These are phyloP conservation scores for Heliamphora pulchella DNA, from an alignment of 179 eudicot species.

Conservation along the genomic window DNA sequence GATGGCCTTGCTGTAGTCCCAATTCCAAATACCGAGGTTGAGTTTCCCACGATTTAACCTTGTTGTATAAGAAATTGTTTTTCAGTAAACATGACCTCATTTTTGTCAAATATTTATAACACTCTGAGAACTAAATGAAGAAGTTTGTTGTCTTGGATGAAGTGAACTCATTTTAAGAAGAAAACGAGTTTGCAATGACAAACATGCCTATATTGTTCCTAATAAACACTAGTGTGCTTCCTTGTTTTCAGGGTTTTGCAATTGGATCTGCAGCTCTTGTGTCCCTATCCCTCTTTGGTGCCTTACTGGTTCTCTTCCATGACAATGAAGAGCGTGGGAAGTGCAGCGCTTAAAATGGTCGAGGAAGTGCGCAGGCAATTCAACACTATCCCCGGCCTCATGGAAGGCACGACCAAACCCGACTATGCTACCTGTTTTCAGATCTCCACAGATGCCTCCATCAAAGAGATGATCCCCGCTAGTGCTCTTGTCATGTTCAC, in stretches of 20 bases:
- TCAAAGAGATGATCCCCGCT: constrained; percentile 45
- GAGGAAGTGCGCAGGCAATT: constrained; percentile 46
- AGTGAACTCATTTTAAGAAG: no score
- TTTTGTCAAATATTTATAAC: no score
- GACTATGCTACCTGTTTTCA: constrained; percentile 41
- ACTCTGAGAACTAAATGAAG: no score
- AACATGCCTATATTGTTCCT: no score
- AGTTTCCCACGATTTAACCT: no score
- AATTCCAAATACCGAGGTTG: no score
- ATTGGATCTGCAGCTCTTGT: constrained; percentile 49
- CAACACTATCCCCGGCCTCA: constrained; percentile 39
- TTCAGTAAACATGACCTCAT: no score
- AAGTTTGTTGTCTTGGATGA: no score
- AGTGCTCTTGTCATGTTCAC: constrained; percentile 45
- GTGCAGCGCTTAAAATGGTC: constrained; percentile 44
- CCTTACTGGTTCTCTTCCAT: constrained; percentile 49
- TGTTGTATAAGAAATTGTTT: no score
- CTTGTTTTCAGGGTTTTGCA: constrained; percentile 33
- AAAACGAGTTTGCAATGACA: no score
- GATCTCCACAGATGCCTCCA: constrained; percentile 45
- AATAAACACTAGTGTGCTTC: neutral
- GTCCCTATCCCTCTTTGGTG: constrained; percentile 40
- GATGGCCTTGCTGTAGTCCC: no score
- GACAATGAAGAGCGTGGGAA: constrained; percentile 51
- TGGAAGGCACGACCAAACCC: constrained; percentile 40